A percentile compares a stretch with the other conserved stretches of the same genome.
Evolutionary conservation across 768 basidiomycete species (phyloP).

Genomic region (Boletellus ananas): DNA sequence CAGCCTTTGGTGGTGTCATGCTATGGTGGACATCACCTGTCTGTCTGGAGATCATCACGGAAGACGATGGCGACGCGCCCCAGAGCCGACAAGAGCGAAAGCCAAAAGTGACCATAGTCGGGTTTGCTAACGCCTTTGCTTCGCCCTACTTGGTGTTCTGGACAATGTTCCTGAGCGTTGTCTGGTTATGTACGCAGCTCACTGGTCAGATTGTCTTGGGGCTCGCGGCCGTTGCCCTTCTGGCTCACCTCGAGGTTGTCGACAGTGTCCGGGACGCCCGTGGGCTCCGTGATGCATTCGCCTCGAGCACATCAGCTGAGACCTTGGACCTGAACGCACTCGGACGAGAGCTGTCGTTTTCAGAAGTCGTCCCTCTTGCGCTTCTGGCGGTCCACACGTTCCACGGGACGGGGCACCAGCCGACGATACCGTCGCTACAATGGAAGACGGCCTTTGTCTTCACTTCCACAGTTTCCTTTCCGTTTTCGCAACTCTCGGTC

Average conservation of each 20-base stretch:
- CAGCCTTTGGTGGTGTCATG: conserved; percentile 49
- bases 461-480: conserved; percentile 61
- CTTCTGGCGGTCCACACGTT: conserved; percentile 76
- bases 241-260: conserved; percentile 76
- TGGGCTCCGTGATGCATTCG: conserved; percentile 49
- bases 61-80: conserved; percentile 7
- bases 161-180: conserved; percentile 56
- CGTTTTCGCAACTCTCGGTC: conserved; percentile 71
- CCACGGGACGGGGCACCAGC: conserved; percentile 90
- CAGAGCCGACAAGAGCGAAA: conserved; percentile 27
- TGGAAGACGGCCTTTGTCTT: conserved; percentile 95
- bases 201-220: conserved; percentile 79
- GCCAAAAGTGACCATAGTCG: conserved; percentile 59
- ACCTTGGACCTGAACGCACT: conserved; percentile 31
- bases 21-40: conserved; percentile 75
- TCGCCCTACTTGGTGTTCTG: conserved; percentile 85
- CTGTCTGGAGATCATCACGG: conserved; percentile 61
- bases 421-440: conserved; percentile 83
- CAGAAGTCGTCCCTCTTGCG: conserved; percentile 69
- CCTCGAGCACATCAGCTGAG: conserved; percentile 44
- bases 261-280: conserved; percentile 77
- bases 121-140: conserved; percentile 88
- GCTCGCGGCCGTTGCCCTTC: conserved; percentile 56
- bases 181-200: conserved; percentile 60
- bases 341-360: conserved; percentile 46